A percentile compares a stretch with the other conserved stretches of the same genome.
These are phyloP conservation scores for Diplocarpon rosae DNA, from an alignment of 2,329 filamentous ascomycete genomes.

Conservation along the genomic window DNA sequence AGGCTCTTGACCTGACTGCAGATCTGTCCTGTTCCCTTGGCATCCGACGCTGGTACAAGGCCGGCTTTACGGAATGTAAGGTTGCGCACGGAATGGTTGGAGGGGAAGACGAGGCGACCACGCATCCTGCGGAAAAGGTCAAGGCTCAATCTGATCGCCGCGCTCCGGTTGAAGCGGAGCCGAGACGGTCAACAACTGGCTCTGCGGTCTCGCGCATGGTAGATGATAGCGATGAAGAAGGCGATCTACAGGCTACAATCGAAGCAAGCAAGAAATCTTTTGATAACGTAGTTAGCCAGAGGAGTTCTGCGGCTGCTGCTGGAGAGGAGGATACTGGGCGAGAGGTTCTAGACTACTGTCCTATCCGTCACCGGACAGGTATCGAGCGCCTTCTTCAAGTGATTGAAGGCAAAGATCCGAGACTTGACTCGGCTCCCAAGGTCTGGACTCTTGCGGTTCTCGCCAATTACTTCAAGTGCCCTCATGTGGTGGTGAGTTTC, in stretches of 20 bases:
- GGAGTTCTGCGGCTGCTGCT: background rate
- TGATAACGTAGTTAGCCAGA: background rate
- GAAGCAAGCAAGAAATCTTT: background rate
- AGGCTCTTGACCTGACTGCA: conserved; percentile 46
- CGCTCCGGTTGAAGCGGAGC: too few relatives aligned
- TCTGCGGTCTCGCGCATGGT: background rate
- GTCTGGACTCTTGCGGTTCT: conserved; percentile 56
- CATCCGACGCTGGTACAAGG: conserved; percentile 43
- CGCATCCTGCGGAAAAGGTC: background rate
- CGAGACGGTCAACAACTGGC: too few relatives aligned
- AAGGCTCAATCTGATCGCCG: background rate
- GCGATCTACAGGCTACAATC: background rate
- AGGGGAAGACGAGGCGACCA: conserved; percentile 35
- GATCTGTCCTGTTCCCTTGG: conserved; percentile 46
- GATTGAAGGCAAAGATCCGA: conserved; percentile 42
- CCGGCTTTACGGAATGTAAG: conserved; percentile 27
- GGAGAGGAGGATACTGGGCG: conserved; percentile 2
- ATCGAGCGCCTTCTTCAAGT: conserved; percentile 52
- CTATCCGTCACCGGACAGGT: conserved; percentile 48
- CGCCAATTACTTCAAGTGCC: conserved; percentile 46
- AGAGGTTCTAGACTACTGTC: conserved; percentile 47
- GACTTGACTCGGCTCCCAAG: conserved; percentile 53
- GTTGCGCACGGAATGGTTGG: conserved; percentile 33
- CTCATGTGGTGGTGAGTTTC: conserved; percentile 31
- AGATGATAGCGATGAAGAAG: background rate